Evolutionary conservation across 2,329 filamentous ascomycete genomes (phyloP).

Genomic region (Xylariaceae sp.): DNA sequence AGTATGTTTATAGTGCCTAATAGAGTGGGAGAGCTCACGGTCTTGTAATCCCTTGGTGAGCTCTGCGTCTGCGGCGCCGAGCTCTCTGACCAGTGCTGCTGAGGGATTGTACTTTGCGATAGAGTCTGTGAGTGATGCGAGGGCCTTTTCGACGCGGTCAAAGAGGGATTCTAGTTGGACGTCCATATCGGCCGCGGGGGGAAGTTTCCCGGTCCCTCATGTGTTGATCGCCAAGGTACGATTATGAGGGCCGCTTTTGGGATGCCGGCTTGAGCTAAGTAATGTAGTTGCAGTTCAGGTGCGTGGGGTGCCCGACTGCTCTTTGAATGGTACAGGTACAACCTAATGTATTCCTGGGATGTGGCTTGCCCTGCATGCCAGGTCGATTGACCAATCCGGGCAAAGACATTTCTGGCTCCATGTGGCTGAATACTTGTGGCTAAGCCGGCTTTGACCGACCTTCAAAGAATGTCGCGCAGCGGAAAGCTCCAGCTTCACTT

Average conservation of each 20-base stretch:
- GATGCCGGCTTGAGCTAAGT: no score
- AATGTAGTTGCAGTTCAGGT: no score
- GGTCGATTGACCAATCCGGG: no score
- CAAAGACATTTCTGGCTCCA: no score
- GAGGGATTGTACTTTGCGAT: conserved; percentile 80
- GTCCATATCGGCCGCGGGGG: conserved; percentile 47
- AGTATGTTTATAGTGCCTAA: neutral
- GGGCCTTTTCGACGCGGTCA: conserved; percentile 61
- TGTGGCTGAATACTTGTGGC: conserved; percentile 11
- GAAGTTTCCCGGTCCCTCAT: neutral
- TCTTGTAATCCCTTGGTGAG: conserved; percentile 63
- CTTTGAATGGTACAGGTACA: no score
- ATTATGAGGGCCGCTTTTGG: no score
- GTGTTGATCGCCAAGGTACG: neutral
- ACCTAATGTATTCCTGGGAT: no score
- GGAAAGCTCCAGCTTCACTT: conserved; percentile 18
- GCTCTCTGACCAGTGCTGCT: conserved; percentile 60
- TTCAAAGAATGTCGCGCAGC: conserved; percentile 28
- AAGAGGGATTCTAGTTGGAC: conserved; percentile 59
- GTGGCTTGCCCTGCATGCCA: no score
- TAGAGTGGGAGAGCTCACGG: conserved; percentile 39
- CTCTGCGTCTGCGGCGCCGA: conserved; percentile 66
- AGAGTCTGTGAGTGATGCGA: conserved; percentile 70
- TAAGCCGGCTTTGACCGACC: conserved; percentile 22
- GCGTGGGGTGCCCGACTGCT: no score